Evolutionary conservation across 2,329 filamentous ascomycete species (phyloP), one percentile per base, ranked within the genome.

Genomic region (Fusarium siculi): DNA sequence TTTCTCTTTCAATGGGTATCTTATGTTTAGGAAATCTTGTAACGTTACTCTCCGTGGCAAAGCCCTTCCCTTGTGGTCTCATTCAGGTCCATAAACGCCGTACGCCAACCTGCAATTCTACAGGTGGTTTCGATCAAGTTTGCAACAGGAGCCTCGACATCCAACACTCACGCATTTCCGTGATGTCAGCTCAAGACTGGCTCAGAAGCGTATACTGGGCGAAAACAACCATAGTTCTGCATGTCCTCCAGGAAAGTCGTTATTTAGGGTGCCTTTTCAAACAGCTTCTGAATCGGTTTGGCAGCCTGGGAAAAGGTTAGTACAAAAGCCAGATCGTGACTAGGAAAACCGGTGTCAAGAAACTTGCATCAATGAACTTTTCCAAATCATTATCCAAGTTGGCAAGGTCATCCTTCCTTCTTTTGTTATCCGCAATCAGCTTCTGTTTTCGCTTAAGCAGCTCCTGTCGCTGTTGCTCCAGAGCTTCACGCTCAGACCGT

Each of bases 361-460:
- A 36, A 84, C 92, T 79, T 79, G 94, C 93, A 82, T 97, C 94
- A 77, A 97, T 96, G 79, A 97, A 97, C 78, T 93, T 95, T 84
- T 98, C 96, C 64, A 98, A 85, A 81, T 97, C 94, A 79, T 93
- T 93, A 78, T 99, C 96, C 68, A 99, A 85, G 78, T 93, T 97
- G 25, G 93, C 95, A 54, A 99, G 85, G 78, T 98, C 95, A 63
- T 98, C 95, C 81, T 97, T 97, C 74, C 96, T 90, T 83, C 94
- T 94, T 84, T 97, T 97, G 81, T 98, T 98, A 80, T 91, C 89
- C 3, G 87, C 85, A 57, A 89, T 90, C 54, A 91, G 85, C 80
- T 90, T 90, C 74, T 89, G 87, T 77, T 90, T 91, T 58, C 87
- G 84, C 79, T 88, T 94, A 50, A 95, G 84, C 4, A 95, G 85